A percentile compares a stretch with the other conserved stretches of the same genome.
Conservation (phyloP, 169 alveolate species). For the Cryptosporidium viatorum region DNA sequence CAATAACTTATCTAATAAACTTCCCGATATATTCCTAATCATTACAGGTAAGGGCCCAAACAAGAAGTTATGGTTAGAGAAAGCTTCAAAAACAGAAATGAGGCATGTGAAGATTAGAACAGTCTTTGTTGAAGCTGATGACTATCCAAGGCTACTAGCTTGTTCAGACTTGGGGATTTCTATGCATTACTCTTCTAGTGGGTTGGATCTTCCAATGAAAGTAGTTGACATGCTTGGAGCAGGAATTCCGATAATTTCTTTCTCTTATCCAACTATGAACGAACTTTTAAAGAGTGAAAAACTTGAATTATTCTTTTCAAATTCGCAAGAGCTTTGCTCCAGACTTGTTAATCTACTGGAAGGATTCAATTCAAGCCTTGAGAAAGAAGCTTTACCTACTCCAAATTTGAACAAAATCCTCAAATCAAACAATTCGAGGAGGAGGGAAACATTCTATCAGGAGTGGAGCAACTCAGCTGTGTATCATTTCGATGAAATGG, state of each 20-base stretch:
- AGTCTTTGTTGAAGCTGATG: constrained; percentile 89
- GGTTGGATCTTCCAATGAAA: constrained; percentile 94
- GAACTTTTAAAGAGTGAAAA: constrained; percentile 67
- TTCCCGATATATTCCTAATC: constrained; percentile 80
- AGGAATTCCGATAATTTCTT: constrained; percentile 88
- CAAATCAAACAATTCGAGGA: constrained; percentile 9
- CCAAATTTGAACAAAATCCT: not conserved
- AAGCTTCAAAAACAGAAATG: constrained; percentile 76
- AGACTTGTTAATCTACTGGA: not conserved
- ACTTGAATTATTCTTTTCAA: constrained; percentile 20
- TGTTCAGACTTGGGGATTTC: constrained; percentile 90
- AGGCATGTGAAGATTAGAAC: constrained; percentile 83
- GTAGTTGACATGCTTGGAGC: constrained; percentile 93
- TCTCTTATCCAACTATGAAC: constrained; percentile 75
- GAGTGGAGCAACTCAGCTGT: constrained; percentile 45
- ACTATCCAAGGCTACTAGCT: constrained; percentile 88
- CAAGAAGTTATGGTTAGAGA: constrained; percentile 80
- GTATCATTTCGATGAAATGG: constrained; percentile 21
- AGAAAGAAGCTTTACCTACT: constrained; percentile 9
- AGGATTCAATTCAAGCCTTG: not conserved
- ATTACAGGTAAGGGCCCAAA: constrained; percentile 92
- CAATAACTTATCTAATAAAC: constrained; percentile 7
- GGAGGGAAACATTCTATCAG: constrained; percentile 1
- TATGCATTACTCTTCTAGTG: constrained; percentile 89
- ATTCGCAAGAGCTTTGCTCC: constrained; percentile 6